Percentiles rank a stretch among this genome's conserved stretches.
These are phyloP conservation scores for Nemania bipapillata DNA, from an alignment of 2,329 filamentous ascomycete genomes.

Conservation along the genomic window DNA sequence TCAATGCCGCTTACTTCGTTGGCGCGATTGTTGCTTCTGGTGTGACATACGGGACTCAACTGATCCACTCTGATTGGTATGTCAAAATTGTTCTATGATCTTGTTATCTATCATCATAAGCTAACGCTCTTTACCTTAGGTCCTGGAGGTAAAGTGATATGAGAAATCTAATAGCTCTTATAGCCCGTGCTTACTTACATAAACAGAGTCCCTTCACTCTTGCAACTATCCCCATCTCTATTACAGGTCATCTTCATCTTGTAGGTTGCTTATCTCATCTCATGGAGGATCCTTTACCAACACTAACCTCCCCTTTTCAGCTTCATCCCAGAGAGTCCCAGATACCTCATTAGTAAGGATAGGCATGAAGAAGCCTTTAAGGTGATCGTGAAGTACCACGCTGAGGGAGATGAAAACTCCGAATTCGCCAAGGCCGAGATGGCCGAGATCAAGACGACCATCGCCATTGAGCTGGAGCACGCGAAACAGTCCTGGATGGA, in stretches of 20 bases:
- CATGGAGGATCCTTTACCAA: background rate
- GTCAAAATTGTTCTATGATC: constrained; percentile 8
- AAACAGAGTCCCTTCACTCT: constrained; percentile 56
- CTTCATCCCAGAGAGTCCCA: constrained; percentile 49
- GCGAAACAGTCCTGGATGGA: constrained; percentile 65
- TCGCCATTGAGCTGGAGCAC: constrained; percentile 56
- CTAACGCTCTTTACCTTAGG: constrained; percentile 39
- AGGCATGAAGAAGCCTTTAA: constrained; percentile 49
- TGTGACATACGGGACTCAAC: constrained; percentile 60
- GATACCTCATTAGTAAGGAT: constrained; percentile 50
- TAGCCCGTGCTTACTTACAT: constrained; percentile 44
- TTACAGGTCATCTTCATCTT: constrained; percentile 56
- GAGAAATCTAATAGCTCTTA: background rate
- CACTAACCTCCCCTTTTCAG: constrained; percentile 36
- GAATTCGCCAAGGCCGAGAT: constrained; percentile 62
- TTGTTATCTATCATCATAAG: background rate
- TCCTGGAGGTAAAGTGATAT: constrained; percentile 50
- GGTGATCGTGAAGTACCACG: constrained; percentile 55
- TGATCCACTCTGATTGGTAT: constrained; percentile 48
- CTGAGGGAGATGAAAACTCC: constrained; percentile 59
- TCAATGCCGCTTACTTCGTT: constrained; percentile 68
- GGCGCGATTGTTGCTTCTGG: constrained; percentile 63
- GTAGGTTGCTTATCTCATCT: constrained; percentile 39
- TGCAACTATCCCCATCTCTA: constrained; percentile 57
- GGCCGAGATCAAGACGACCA: constrained; percentile 66